A percentile compares a stretch with the other conserved stretches of the same genome.
These are phyloP conservation scores for Eimeria zaria DNA, from an alignment of 169 alveolate species.

Conservation along the genomic window DNA sequence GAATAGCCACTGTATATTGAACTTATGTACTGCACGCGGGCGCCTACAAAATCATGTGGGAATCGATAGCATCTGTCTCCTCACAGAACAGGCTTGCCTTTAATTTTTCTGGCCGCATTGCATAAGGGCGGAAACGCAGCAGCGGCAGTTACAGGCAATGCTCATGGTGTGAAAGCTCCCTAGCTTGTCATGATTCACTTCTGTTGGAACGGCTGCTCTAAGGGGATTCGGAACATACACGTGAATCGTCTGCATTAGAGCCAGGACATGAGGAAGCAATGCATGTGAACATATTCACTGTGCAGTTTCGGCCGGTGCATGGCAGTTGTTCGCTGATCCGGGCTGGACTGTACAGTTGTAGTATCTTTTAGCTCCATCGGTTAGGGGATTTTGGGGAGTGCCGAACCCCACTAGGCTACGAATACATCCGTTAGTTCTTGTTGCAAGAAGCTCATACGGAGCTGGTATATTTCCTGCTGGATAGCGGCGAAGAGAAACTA, in stretches of 20 bases:
- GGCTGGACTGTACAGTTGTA: neutral
- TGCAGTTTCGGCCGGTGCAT: neutral
- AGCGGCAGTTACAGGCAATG: neutral
- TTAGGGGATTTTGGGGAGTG: neutral
- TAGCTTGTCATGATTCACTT: neutral
- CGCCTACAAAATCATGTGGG: neutral
- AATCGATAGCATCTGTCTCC: neutral
- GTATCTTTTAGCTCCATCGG: neutral
- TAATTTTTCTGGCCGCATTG: neutral
- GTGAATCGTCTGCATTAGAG: neutral
- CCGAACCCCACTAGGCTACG: neutral
- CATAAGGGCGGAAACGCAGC: neutral
- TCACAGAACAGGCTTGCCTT: neutral
- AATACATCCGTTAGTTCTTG: neutral
- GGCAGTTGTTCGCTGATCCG: neutral
- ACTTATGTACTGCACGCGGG: neutral
- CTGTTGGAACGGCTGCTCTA: neutral
- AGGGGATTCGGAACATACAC: neutral
- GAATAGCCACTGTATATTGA: neutral
- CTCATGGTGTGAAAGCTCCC: neutral
- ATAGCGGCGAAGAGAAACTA: neutral
- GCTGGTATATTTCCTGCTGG: neutral
- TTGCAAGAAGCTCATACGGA: no score
- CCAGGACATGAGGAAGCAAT: neutral
- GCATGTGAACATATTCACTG: neutral